Conservation (phyloP, 129 eudicot genomes). For the Pseudognaphalium luteoalbum region DNA sequence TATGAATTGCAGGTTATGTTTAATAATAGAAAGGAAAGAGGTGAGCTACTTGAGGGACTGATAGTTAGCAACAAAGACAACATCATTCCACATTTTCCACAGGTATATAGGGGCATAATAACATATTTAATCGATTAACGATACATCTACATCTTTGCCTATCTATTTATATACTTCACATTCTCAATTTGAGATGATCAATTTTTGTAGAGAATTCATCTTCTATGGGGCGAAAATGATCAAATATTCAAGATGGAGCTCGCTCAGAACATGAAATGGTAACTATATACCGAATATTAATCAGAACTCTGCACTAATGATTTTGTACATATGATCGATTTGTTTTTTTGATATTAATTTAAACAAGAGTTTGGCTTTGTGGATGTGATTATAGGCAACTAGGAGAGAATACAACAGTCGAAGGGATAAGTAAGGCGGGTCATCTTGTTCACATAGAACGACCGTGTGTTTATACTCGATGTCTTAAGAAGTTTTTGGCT, state of each 20-base stretch:
- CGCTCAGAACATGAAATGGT: conserved; percentile 85
- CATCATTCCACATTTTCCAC: conserved; percentile 49
- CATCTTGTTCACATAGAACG: conserved; percentile 87
- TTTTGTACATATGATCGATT: neutral
- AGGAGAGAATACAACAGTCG: conserved; percentile 62
- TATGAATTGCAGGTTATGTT: conserved; percentile 62
- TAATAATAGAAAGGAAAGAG: conserved; percentile 86
- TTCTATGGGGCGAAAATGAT: conserved; percentile 92
- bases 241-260: conserved; percentile 74
- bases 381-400: conserved; percentile 56
- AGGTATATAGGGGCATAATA: conserved; percentile 37
- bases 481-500: conserved; percentile 71
- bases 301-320: neutral
- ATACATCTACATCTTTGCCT: neutral
- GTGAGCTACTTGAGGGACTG: conserved; percentile 74
- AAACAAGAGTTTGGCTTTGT: neutral
- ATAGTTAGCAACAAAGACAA: conserved; percentile 73
- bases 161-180: conserved; percentile 10
- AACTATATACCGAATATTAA: neutral
- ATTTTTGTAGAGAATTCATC: conserved; percentile 68
- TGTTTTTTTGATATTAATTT: neutral
- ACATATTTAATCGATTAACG: neutral
- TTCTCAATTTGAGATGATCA: neutral
- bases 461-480: conserved; percentile 67
- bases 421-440: conserved; percentile 77